Evolutionary conservation across 208 protist genomes (phyloP).

Genomic region (Acanthamoeba healyi): DNA sequence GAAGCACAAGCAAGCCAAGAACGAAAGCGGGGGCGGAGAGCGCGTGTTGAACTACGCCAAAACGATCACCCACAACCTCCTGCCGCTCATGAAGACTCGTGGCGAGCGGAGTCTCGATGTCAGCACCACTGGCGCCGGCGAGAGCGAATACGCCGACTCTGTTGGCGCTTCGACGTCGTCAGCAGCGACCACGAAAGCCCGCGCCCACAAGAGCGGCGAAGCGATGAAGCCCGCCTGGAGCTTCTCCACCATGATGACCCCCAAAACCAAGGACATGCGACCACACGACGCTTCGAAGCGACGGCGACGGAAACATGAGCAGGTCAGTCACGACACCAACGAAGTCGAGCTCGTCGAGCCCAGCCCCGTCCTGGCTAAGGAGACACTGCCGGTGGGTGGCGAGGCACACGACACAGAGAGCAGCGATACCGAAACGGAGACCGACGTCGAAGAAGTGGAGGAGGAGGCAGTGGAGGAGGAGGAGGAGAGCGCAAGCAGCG

Average conservation of each 20-base stretch:
- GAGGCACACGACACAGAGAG: neutral
- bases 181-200: neutral
- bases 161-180: neutral
- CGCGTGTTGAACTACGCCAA: slow-evolving; percentile 18
- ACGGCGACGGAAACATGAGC: neutral
- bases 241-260: slow-evolving; percentile 15
- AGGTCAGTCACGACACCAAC: neutral
- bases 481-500: neutral
- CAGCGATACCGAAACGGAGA: neutral
- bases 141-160: neutral
- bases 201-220: neutral
- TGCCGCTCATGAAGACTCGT: slow-evolving; percentile 1
- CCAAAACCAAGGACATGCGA: slow-evolving; percentile 11
- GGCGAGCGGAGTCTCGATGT: neutral
- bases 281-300: neutral
- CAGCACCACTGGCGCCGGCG: neutral
- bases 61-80: neutral
- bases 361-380: neutral
- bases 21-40: neutral
- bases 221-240: neutral
- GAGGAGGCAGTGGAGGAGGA: neutral
- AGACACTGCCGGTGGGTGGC: neutral
- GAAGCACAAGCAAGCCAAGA: slow-evolving; percentile 6
- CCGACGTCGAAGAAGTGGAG: neutral
- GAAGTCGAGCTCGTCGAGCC: neutral